Conservation (phyloP, 805 yeast genomes). For the Saturnispora hagleri region DNA sequence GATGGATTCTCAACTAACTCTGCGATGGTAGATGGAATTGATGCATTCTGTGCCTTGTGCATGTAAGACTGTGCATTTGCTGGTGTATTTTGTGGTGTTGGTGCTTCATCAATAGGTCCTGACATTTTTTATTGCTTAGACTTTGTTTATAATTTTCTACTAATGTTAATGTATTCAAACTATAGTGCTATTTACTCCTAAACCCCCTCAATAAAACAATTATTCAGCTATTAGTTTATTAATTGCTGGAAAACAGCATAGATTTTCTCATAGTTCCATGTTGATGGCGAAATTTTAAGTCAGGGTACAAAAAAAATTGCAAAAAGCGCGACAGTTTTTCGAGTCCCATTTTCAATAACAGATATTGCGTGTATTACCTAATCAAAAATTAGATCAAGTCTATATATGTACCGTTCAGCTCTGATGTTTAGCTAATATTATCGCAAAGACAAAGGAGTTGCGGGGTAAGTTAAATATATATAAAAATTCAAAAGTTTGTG, state of each 20-base stretch:
- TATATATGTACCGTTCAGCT: too few species aligned
- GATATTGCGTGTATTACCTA: too few species aligned
- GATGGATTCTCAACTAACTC: constrained; percentile 47
- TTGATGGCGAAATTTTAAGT: neutral
- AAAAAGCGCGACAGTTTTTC: neutral
- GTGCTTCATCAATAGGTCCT: constrained; percentile 44
- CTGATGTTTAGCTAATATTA: too few species aligned
- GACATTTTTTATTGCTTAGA: neutral
- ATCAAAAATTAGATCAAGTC: too few species aligned
- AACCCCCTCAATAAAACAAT: neutral
- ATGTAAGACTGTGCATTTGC: constrained; percentile 73
- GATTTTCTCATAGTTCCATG: neutral
- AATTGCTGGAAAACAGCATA: neutral
- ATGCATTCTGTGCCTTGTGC: constrained; percentile 43
- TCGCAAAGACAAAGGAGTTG: too few species aligned
- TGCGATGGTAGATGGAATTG: constrained; percentile 59
- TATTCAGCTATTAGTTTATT: neutral
- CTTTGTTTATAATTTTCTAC: neutral
- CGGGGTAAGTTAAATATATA: too few species aligned
- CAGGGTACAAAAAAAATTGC: neutral
- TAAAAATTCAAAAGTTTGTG: too few species aligned
- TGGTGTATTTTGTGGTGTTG: constrained; percentile 98
- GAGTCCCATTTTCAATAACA: neutral
- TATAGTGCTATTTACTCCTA: neutral
- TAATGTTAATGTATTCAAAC: too few species aligned